Evolutionary conservation across 2,329 filamentous ascomycete genomes (phyloP), one percentile per base, ranked within the genome.

Genomic region (Exophiala sp.): DNA sequence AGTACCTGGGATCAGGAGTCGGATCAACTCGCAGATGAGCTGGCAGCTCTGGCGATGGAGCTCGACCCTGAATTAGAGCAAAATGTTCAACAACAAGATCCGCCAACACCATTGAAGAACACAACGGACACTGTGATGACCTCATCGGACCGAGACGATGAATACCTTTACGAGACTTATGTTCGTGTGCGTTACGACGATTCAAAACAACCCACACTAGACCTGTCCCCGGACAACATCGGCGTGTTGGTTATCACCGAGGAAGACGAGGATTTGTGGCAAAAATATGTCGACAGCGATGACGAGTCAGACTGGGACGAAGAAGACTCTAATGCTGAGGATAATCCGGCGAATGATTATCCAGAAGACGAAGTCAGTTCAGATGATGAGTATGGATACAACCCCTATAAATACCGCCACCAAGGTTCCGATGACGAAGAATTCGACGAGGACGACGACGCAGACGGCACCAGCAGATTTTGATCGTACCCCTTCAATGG

Each of bases 101-200:
- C 52, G 10, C 10, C 33, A 11, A 5, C 32, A 3, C 35, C 45
- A 21, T 9, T 16, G 1, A 34, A 43, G 16, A 44, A 7, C 16
- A n/a, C 42, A 14, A 18, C 41, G 24, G 50, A 57, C 40, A 64
- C 48, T 16, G 70, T 70, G 55, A 70, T 75, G 35, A 64, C 69
- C 8, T 71, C 74, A 18, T 72, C 75, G 8, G 72, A 75, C 16
- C 72, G 72, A 16, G 76, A 77, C n/a, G 70, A 65, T 18, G 79
- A 81, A 41, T 85, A 81, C 64, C 79, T 85, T 52, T 84, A 83
- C 66, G 82, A 85, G 62, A 82, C 79, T 8, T 85, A 84, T 65
- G 70, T 84, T 39, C 78, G 81, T 2, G 71, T 76, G 14, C 70
- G 67, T n/a, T 48, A 56, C 11, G 52, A 57, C 36, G 51, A 54